These are phyloP conservation scores for Oxytropis ochrocephala DNA, from an alignment of 306 rosid genomes.

Conservation along the genomic window DNA sequence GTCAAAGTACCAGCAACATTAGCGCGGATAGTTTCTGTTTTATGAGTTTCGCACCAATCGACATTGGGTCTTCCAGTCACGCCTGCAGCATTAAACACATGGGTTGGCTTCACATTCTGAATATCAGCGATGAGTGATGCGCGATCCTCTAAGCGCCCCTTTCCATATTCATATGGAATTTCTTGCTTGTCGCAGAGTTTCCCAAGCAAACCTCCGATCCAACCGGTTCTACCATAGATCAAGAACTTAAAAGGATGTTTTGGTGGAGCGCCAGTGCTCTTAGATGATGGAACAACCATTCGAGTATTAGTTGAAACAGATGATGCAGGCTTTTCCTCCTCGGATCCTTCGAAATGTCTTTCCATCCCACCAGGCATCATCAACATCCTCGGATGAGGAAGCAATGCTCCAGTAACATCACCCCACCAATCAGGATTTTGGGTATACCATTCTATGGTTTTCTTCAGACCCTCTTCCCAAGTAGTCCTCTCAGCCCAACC, in stretches of 20 bases:
- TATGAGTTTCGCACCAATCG: constrained; percentile 83
- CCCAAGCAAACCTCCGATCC: constrained; percentile 79
- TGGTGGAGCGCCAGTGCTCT: constrained; percentile 35
- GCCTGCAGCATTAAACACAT: constrained; percentile 85
- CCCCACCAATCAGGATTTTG: constrained; percentile 89
- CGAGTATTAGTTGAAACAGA: constrained; percentile 40
- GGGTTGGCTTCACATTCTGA: constrained; percentile 65
- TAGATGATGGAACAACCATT: constrained; percentile 63
- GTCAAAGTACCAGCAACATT: constrained; percentile 77
- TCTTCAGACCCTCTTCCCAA: constrained; percentile 81
- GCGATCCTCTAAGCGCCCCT: constrained; percentile 72
- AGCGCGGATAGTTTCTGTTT: constrained; percentile 64
- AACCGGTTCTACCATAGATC: constrained; percentile 75
- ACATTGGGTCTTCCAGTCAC: constrained; percentile 86
- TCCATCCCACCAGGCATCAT: constrained; percentile 87
- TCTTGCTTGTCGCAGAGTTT: constrained; percentile 70
- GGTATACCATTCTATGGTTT: constrained; percentile 76
- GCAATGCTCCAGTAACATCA: constrained; percentile 76
- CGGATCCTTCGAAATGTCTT: constrained; percentile 52
- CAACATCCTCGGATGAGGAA: constrained; percentile 89
- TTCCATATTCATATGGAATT: constrained; percentile 69
- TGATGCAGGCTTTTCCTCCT: constrained; percentile 40
- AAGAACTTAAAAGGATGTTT: constrained; percentile 59
- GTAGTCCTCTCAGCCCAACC: constrained; percentile 78
- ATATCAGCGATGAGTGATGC: constrained; percentile 55